Conservation (phyloP, 805 yeast species). For the Ogataea minuta region DNA sequence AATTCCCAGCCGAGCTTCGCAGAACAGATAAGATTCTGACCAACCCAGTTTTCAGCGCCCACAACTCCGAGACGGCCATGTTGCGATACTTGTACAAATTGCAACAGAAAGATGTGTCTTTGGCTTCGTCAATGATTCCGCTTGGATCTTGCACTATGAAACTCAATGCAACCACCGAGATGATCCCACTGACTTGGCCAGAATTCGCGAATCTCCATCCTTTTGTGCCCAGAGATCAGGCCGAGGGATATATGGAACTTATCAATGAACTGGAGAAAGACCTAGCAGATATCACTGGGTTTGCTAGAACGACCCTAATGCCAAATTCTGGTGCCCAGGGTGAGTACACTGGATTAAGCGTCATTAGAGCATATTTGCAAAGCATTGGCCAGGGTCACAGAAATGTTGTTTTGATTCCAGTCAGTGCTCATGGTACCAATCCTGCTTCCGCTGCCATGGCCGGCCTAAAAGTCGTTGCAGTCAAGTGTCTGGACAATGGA, state of each 20-base stretch:
- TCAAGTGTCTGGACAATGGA: slow-evolving; percentile 83
- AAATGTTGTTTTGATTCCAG: slow-evolving; percentile 90
- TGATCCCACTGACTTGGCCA: slow-evolving; percentile 94
- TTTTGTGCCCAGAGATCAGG: slow-evolving; percentile 86
- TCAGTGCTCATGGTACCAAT: slow-evolving; percentile 96
- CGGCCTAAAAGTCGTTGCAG: slow-evolving; percentile 89
- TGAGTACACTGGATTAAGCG: slow-evolving; percentile 90
- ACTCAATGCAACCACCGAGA: slow-evolving; percentile 90
- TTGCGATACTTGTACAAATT: slow-evolving; percentile 82
- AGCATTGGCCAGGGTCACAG: slow-evolving; percentile 69
- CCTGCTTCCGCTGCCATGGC: slow-evolving; percentile 99
- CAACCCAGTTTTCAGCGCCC: slow-evolving; percentile 76
- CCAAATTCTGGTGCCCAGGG: slow-evolving; percentile 99
- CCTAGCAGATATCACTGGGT: slow-evolving; percentile 89
- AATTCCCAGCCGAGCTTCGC: slow-evolving; percentile 45
- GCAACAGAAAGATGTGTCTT: slow-evolving; percentile 85
- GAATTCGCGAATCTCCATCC: slow-evolving; percentile 89
- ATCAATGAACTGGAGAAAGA: slow-evolving; percentile 77
- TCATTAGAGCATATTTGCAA: slow-evolving; percentile 74
- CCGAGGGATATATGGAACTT: slow-evolving; percentile 78
- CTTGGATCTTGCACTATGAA: slow-evolving; percentile 99
- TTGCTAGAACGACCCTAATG: slow-evolving; percentile 85
- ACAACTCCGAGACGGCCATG: slow-evolving; percentile 95
- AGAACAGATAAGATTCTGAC: slow-evolving; percentile 62
- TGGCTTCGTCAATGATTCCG: slow-evolving; percentile 96